Evolutionary conservation across 805 yeast genomes (phyloP).

Genomic region (Suhomyces canberraensis): DNA sequence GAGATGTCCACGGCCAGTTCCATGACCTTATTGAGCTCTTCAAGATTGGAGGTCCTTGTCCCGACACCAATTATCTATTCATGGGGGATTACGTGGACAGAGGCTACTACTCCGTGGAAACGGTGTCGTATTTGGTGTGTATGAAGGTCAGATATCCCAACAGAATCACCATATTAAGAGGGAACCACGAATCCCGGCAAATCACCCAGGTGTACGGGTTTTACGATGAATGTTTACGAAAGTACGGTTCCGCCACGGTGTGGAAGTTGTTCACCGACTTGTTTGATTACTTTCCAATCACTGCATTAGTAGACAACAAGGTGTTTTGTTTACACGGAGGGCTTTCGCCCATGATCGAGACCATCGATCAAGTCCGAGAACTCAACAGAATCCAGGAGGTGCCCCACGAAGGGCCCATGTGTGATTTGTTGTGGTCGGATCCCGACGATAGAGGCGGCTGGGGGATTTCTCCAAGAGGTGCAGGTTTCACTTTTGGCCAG

Average conservation of each 20-base stretch:
- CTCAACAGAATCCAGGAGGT: slow-evolving; percentile 92
- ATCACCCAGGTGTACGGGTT: slow-evolving; percentile 95
- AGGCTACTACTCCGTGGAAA: slow-evolving; percentile 87
- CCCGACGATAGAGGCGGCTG: slow-evolving; percentile 98
- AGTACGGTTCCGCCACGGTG: slow-evolving; percentile 87
- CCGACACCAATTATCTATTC: slow-evolving; percentile 46
- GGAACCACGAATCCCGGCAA: slow-evolving; percentile 93
- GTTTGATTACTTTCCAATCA: slow-evolving; percentile 89
- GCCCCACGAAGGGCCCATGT: slow-evolving; percentile 98
- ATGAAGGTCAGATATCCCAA: slow-evolving; percentile 90
- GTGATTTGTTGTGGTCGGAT: slow-evolving; percentile 94
- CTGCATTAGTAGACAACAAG: slow-evolving; percentile 87
- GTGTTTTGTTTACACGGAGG: slow-evolving; percentile 95
- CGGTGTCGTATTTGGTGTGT: slow-evolving; percentile 82
- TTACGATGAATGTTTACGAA: slow-evolving; percentile 91
- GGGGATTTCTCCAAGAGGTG: slow-evolving; percentile 98
- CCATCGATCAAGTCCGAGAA: slow-evolving; percentile 88
- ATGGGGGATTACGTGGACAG: slow-evolving; percentile 82
- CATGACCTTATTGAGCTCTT: slow-evolving; percentile 92
- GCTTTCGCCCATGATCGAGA: slow-evolving; percentile 88
- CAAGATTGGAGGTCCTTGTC: slow-evolving; percentile 73
- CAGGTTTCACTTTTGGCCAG: slow-evolving; percentile 97
- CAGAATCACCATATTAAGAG: slow-evolving; percentile 88
- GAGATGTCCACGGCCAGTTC: slow-evolving; percentile 95
- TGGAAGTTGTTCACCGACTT: slow-evolving; percentile 92